Conservation (phyloP, 1,284 basidiomycete genomes). For the Pterulicium gracile region DNA sequence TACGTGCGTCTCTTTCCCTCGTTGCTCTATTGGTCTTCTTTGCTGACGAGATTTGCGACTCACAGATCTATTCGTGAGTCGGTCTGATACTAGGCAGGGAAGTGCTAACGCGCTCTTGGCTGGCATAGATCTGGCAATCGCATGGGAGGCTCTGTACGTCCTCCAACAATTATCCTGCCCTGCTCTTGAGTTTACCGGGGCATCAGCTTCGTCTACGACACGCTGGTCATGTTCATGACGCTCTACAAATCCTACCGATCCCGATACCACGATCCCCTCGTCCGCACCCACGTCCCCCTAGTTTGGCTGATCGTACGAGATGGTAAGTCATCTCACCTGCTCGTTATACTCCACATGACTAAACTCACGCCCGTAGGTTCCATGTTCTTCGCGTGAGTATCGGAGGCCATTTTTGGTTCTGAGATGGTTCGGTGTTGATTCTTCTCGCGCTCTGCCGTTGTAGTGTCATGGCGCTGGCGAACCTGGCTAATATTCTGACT, state of each 20-base stretch:
- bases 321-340: constrained; percentile 18
- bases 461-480: constrained; percentile 28
- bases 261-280: constrained; percentile 13
- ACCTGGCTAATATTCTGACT: constrained; percentile 29
- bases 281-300: constrained; percentile 17
- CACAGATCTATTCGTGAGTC: too few relatives aligned
- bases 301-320: constrained; percentile 25
- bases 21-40: too few relatives aligned
- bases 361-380: constrained; percentile 17
- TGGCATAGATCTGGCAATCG: constrained; percentile 20
- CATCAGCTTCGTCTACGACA: constrained; percentile 22
- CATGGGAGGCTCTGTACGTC: constrained; percentile 29
- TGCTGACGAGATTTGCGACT: too few relatives aligned
- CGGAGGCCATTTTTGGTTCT: not conserved
- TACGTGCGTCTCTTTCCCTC: constrained; percentile 19
- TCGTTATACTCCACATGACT: not conserved
- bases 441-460: too few relatives aligned
- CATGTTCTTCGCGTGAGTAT: constrained; percentile 25
- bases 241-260: constrained; percentile 23
- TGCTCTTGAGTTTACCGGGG: not conserved
- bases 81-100: too few relatives aligned
- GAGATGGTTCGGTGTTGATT: not conserved
- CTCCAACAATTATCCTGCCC: not conserved
- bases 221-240: constrained; percentile 25
- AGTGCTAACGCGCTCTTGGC: too few relatives aligned